Evolutionary conservation across 805 yeast species (phyloP), one percentile per base, ranked within the genome.

Genomic region (Teunomyces aglyptinius): DNA sequence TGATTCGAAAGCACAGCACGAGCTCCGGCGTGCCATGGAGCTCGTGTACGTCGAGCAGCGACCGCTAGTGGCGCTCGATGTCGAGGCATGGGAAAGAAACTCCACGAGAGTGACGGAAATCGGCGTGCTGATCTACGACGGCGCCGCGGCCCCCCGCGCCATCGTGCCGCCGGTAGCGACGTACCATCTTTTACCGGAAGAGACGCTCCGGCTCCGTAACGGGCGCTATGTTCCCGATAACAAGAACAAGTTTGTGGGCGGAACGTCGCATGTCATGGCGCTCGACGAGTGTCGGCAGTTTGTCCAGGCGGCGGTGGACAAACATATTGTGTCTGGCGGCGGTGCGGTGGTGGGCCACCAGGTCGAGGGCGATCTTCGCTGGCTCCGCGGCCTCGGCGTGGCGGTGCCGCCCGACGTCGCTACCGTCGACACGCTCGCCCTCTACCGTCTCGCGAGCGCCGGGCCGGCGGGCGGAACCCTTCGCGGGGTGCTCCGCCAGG

Each of bases 41-140:
- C 42, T 48, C 18, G 64, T 60, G 26, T 59, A 57, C 34, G 54
- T 51, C 12, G 49, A 64, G 31, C 38, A 50, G 15, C 42, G 46
- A 29, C 66, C 66, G 11, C 45, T 61, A 26, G 60, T 61, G 19
- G 50, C 61, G n/a, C 48, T 61, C 12, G 66, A 61, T 39, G 56
- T 61, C n/a, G 66, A 61, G 50, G 65, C 65, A 8, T 59, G 50
- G 41, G 66, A 61, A 33, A 29, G 50, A 19, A 31, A 39, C 12
- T 49, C 45, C 13, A 42, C 19, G 8, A 47, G 49, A 19, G 50
- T 61, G 31, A 60, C 65, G 11, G 66, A 61, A 44, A 53, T 61
- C 16, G 66, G 66, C 5, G 40, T 60, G 5, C 53, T 60, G 12
- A 49, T 61, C 13, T 59, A 59, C 44, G 66, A 61, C 36, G 61